Evolutionary conservation across 1,284 basidiomycete genomes (phyloP).

Genomic region (Gomphus sp.): DNA sequence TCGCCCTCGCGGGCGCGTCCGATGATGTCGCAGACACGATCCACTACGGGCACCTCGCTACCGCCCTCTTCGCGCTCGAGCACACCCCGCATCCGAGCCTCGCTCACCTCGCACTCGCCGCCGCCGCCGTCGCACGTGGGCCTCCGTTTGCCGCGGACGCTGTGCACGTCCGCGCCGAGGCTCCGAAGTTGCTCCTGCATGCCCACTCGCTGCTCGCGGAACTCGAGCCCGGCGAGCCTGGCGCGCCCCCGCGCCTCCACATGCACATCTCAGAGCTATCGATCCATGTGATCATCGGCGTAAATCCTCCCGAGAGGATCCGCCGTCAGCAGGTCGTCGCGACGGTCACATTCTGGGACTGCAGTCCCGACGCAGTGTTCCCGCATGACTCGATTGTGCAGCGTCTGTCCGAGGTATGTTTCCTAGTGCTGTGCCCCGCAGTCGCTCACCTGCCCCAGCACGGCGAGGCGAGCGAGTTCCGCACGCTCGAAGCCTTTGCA

Average conservation of each 20-base stretch:
- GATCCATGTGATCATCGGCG: conserved; percentile 38
- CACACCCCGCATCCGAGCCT: conserved; percentile 16
- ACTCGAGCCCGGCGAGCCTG: conserved; percentile 8
- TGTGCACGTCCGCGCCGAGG: conserved; percentile 27
- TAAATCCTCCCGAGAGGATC: conserved; percentile 43
- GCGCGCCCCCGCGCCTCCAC: too few species aligned
- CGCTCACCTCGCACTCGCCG: conserved; percentile 24
- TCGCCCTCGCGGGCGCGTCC: conserved; percentile 27
- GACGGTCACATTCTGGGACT: conserved; percentile 12
- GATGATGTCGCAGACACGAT: conserved; percentile 39
- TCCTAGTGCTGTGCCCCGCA: not conserved
- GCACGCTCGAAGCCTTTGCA: conserved; percentile 7
- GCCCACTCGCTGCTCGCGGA: conserved; percentile 27
- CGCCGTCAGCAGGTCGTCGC: conserved; percentile 38
- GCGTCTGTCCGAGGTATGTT: not conserved
- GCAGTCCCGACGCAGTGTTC: not conserved
- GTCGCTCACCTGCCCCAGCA: not conserved
- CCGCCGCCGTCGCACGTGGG: conserved; percentile 24
- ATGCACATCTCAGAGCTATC: conserved; percentile 25
- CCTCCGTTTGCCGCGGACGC: conserved; percentile 21
- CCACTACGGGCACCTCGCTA: conserved; percentile 41
- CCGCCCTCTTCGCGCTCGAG: conserved; percentile 26
- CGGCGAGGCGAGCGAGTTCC: not conserved
- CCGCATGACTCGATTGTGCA: not conserved
- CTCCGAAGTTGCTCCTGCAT: conserved; percentile 36